A percentile compares a stretch with the other conserved stretches of the same genome.
phyloP scores from a whole-genome alignment of 345 rosid genomes.

The Lepidium sativum region DNA sequence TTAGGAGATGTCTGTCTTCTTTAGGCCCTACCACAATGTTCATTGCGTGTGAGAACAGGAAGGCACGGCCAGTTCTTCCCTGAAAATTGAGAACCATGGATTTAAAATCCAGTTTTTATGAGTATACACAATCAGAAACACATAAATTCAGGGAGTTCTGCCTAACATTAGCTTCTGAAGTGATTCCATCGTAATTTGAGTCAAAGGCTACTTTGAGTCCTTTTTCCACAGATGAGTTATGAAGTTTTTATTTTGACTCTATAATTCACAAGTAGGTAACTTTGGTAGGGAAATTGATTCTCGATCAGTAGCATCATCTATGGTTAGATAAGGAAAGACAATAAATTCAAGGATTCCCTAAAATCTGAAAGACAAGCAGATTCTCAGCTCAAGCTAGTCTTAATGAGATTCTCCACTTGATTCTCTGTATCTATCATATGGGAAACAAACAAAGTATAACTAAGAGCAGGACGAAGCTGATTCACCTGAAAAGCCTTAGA shows the following conservation, averaged over 20 bases:
- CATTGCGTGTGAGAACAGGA: slow-evolving; percentile 84
- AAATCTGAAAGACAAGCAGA: not conserved
- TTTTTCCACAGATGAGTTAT: not conserved
- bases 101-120: not conserved
- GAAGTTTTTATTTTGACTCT: not conserved
- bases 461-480: slow-evolving; percentile 8
- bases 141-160: not conserved
- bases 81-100: not conserved
- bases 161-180: not conserved
- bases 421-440: not conserved
- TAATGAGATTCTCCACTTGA: not conserved
- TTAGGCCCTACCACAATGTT: slow-evolving; percentile 55
- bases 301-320: not conserved
- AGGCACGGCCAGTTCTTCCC: slow-evolving; percentile 88
- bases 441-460: not conserved
- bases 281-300: not conserved
- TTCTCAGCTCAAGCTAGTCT: not conserved
- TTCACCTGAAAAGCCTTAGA: slow-evolving; percentile 94
- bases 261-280: not conserved
- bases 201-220: not conserved
- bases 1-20: slow-evolving; percentile 66
- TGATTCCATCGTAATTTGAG: not conserved
- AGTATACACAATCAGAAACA: not conserved
- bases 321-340: not conserved
- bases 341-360: not conserved